Percentiles rank a stretch among this genome's conserved stretches.
Evolutionary conservation across 305 asterid genomes (phyloP).

Genomic region (Solanum hybrid): DNA sequence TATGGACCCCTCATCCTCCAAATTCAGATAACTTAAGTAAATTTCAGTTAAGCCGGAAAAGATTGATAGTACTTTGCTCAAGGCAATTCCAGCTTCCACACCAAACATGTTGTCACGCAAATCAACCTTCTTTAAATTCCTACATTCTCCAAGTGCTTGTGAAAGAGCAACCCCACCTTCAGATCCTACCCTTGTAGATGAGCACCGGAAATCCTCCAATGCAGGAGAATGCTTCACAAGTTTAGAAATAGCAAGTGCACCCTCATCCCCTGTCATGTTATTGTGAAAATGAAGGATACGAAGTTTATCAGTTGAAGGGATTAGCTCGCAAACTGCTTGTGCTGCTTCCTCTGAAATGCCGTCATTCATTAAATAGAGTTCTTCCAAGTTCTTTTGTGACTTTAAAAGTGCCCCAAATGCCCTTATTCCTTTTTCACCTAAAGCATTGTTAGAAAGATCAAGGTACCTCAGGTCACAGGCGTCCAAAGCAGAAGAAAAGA

Average conservation of each 20-base stretch:
- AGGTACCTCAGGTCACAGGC: slow-evolving; percentile 59
- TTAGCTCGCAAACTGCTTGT: slow-evolving; percentile 52
- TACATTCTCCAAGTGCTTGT: slow-evolving; percentile 53
- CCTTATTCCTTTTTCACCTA: slow-evolving; percentile 85
- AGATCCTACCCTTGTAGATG: slow-evolving; percentile 81
- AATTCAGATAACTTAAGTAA: slow-evolving; percentile 78
- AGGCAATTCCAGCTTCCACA: slow-evolving; percentile 58
- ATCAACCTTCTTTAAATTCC: slow-evolving; percentile 62
- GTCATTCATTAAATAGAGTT: slow-evolving; percentile 72
- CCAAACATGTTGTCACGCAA: slow-evolving; percentile 92
- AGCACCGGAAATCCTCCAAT: slow-evolving; percentile 76
- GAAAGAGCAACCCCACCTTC: slow-evolving; percentile 75
- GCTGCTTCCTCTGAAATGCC: slow-evolving; percentile 96
- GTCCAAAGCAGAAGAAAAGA: slow-evolving; percentile 61
- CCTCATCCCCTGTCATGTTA: slow-evolving; percentile 94
- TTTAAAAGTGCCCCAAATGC: slow-evolving; percentile 70
- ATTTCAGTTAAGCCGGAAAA: slow-evolving; percentile 58
- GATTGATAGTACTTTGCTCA: slow-evolving; percentile 41
- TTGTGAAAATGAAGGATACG: slow-evolving; percentile 74
- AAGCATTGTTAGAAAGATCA: slow-evolving; percentile 74
- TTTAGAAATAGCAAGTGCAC: slow-evolving; percentile 70
- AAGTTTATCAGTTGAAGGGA: slow-evolving; percentile 63
- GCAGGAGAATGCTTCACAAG: slow-evolving; percentile 48
- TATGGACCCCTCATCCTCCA: slow-evolving; percentile 76
- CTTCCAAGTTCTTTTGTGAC: slow-evolving; percentile 66